Evolutionary conservation across 768 basidiomycete species (phyloP), one percentile per base, ranked within the genome.

Genomic region (Lentinula raphanica): DNA sequence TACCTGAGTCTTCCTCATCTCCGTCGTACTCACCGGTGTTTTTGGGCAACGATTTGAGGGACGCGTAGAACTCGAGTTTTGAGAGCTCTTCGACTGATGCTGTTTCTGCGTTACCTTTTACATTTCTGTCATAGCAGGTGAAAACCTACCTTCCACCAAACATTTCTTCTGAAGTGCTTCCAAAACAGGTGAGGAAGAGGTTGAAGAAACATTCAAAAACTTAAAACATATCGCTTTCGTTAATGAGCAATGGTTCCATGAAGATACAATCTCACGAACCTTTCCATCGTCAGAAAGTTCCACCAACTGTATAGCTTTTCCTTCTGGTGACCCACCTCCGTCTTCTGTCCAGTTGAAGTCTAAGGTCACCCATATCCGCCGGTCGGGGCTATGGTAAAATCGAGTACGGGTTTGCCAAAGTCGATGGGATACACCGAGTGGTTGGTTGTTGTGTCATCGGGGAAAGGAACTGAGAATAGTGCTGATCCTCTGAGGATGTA

Each of bases 391-490:
- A 80, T 60, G 0, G 70, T 71, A 61, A 90, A 88, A 62, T 86
- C 81, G 38, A 88, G 66, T 4, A 92, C 72, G 13, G 89, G 89
- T 44, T 70, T 72, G 7, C 72, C 72, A 50, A 90, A 77, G 65
- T 87, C 79, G 27, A 83, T 68, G 23, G 72, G 64, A 15, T 68
- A 68, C 38, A 84, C n/a, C 25, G 32, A 53, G 9, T 60, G 56
- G 42, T 64, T 49, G 59, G 62, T 40, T 39, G 63, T 12, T 2
- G 62, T 44, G 60, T 62, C 60, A 49, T 57, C 71, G 60, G 67
- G 69, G 70, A 63, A 71, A 58, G 62, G 67, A 70, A 73, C 74
- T 49, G 70, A 75, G 68, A 91, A 92, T 9, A 93, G 64, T 0
- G 90, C 88, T 1, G 86, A 84, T 3, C 83, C 81, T 19, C 91